Percentiles rank a stretch among this genome's conserved stretches.
These are phyloP conservation scores for Mucor ambiguus DNA, from an alignment of 371 early-diverging fungal genomes.

Conservation along the genomic window DNA sequence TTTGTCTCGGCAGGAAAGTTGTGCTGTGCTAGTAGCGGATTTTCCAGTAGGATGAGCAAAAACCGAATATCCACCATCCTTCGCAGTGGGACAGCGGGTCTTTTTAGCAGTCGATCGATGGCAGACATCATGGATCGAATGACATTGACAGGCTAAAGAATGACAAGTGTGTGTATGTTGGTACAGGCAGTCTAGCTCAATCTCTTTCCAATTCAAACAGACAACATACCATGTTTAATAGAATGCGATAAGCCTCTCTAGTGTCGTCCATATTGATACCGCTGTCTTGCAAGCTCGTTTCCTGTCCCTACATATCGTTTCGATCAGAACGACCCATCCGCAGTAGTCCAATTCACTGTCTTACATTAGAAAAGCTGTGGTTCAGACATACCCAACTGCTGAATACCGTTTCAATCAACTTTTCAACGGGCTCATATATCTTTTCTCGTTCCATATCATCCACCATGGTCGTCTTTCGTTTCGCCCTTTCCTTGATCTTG, in stretches of 20 bases:
- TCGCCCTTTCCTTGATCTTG: constrained; percentile 32
- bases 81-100: constrained; percentile 71
- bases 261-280: constrained; percentile 73
- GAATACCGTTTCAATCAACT: constrained; percentile 64
- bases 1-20: constrained; percentile 68
- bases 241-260: constrained; percentile 67
- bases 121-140: constrained; percentile 80
- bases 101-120: constrained; percentile 72
- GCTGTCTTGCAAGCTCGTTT: constrained; percentile 60
- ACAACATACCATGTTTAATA: constrained; percentile 63
- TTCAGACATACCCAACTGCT: constrained; percentile 73
- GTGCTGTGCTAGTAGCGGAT: constrained; percentile 71
- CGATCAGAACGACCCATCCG: not conserved
- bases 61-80: constrained; percentile 72
- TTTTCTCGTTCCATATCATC: constrained; percentile 38
- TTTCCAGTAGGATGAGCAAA: constrained; percentile 83
- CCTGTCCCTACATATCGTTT: constrained; percentile 42
- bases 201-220: not conserved
- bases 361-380: constrained; percentile 73
- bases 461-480: constrained; percentile 19
- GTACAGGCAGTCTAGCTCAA: not conserved
- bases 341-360: not conserved
- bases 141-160: constrained; percentile 53
- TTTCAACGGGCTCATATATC: constrained; percentile 55
- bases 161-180: not conserved